phyloP scores from a whole-genome alignment of 2,329 filamentous ascomycete genomes.

The Furcasterigmium furcatum region DNA sequence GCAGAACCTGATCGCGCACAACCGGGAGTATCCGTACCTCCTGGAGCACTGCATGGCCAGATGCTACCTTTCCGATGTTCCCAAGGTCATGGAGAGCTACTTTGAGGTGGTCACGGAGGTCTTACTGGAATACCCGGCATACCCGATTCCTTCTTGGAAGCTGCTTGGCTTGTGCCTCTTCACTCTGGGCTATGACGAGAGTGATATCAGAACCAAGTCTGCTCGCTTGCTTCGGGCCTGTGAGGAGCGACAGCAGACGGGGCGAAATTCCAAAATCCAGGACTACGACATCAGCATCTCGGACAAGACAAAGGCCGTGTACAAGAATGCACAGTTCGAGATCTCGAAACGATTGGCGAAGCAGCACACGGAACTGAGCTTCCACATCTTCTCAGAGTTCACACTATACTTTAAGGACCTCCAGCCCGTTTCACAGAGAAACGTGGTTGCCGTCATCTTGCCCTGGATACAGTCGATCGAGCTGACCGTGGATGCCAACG shows the following conservation, averaged over 20 bases:
- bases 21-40: conserved; percentile 80
- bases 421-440: conserved; percentile 78
- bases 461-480: conserved; percentile 97
- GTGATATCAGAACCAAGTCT: conserved; percentile 84
- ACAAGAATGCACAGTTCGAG: conserved; percentile 96
- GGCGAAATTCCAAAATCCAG: conserved; percentile 81
- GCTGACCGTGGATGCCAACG: conserved; percentile 86
- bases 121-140: conserved; percentile 77
- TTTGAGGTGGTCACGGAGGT: conserved; percentile 91
- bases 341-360: conserved; percentile 88
- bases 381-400: conserved; percentile 94
- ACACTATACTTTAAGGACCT: conserved; percentile 89
- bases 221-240: conserved; percentile 75
- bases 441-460: conserved; percentile 89
- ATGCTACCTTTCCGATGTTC: conserved; percentile 78
- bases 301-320: conserved; percentile 96
- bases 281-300: conserved; percentile 98
- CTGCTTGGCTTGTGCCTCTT: conserved; percentile 85
- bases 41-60: conserved; percentile 87
- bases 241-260: conserved; percentile 73
- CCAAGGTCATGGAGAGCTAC: conserved; percentile 90
- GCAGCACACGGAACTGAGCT: conserved; percentile 84
- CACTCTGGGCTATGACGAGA: conserved; percentile 88
- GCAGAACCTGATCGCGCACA: conserved; percentile 86
- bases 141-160: conserved; percentile 86